These are phyloP conservation scores for Starmera dryadoides DNA, from an alignment of 805 yeast species.

Conservation along the genomic window DNA sequence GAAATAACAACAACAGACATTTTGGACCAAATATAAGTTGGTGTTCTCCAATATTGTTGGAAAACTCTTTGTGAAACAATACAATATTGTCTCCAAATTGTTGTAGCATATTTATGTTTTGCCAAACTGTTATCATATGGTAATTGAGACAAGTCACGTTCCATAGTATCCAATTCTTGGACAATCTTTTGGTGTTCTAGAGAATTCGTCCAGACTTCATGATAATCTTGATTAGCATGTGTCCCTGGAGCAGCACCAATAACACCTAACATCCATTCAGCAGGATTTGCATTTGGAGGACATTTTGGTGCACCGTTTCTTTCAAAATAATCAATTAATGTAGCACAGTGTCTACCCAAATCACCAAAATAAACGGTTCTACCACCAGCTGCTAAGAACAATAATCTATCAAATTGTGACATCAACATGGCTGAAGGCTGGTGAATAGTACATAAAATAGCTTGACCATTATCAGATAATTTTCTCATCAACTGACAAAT, in stretches of 20 bases:
- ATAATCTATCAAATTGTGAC: constrained; percentile 59
- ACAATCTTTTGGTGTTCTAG: constrained; percentile 44
- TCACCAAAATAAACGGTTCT: constrained; percentile 78
- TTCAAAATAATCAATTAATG: constrained; percentile 62
- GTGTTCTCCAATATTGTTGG: constrained; percentile 62
- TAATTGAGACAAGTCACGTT: constrained; percentile 31
- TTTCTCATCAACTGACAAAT: constrained; percentile 60
- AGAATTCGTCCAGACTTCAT: constrained; percentile 50
- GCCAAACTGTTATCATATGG: constrained; percentile 20
- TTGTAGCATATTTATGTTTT: constrained; percentile 36
- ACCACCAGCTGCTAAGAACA: constrained; percentile 70
- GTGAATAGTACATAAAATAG: constrained; percentile 70
- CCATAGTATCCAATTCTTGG: constrained; percentile 48
- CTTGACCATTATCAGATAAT: constrained; percentile 65
- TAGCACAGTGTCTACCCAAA: constrained; percentile 54
- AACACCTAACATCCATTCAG: constrained; percentile 66
- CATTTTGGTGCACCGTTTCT: constrained; percentile 66
- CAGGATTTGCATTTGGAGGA: constrained; percentile 56
- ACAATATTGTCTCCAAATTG: constrained; percentile 30
- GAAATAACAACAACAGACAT: constrained; percentile 42
- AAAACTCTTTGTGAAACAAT: constrained; percentile 44
- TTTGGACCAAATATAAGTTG: constrained; percentile 51
- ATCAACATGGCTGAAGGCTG: constrained; percentile 70
- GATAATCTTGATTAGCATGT: constrained; percentile 49
- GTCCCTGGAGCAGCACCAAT: constrained; percentile 83